Evolutionary conservation across 805 yeast species (phyloP).

Genomic region (Candida caryicola): DNA sequence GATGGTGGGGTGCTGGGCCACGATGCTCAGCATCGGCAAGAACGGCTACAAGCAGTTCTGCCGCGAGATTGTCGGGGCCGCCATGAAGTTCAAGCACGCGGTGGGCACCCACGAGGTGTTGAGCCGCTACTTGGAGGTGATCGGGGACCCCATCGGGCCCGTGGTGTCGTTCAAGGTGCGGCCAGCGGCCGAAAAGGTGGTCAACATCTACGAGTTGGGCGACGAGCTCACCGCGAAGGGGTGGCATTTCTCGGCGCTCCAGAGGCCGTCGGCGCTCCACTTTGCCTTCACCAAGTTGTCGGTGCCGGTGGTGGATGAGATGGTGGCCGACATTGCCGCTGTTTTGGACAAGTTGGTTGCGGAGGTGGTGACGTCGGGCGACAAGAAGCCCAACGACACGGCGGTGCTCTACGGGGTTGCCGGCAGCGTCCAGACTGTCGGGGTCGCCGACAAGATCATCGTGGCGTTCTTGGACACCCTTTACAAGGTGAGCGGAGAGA

Average conservation of each 20-base stretch:
- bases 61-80: slow-evolving; percentile 60
- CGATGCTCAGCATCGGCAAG: slow-evolving; percentile 76
- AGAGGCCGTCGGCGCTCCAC: slow-evolving; percentile 88
- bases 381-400: slow-evolving; percentile 51
- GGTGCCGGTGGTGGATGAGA: slow-evolving; percentile 55
- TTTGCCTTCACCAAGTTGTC: slow-evolving; percentile 81
- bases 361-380: slow-evolving; percentile 22
- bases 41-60: slow-evolving; percentile 76
- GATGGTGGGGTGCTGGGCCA: slow-evolving; percentile 98
- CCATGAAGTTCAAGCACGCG: slow-evolving; percentile 52
- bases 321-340: slow-evolving; percentile 50
- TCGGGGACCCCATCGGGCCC: slow-evolving; percentile 84
- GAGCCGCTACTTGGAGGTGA: slow-evolving; percentile 54
- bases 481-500: slow-evolving; percentile 65
- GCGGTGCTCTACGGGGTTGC: slow-evolving; percentile 96
- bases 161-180: slow-evolving; percentile 75
- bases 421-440: slow-evolving; percentile 79
- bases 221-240: slow-evolving; percentile 66
- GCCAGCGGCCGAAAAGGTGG: slow-evolving; percentile 10
- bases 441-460: slow-evolving; percentile 77
- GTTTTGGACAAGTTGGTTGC: slow-evolving; percentile 41
- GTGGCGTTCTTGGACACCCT: slow-evolving; percentile 79
- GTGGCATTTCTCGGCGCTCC: slow-evolving; percentile 89
- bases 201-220: slow-evolving; percentile 76
- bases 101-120: slow-evolving; percentile 44